phyloP scores from a whole-genome alignment of 1,284 basidiomycete species.

The Lignosus rhinocerotis region DNA sequence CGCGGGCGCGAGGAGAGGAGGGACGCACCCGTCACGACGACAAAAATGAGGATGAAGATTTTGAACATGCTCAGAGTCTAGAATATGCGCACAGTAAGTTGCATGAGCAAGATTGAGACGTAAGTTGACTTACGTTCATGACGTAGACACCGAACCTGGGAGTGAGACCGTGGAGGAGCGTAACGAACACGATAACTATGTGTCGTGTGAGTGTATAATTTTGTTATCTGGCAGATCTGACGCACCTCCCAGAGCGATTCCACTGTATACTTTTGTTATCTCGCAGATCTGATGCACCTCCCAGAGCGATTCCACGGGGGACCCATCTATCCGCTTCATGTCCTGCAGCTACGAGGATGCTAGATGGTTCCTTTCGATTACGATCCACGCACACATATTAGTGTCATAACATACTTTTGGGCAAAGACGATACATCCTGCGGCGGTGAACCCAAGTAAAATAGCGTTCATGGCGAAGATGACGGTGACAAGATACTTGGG shows the following conservation, averaged over 20 bases:
- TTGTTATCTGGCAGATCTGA: constrained; percentile 2
- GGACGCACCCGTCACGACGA: constrained; percentile 47
- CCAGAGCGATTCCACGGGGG: constrained; percentile 57
- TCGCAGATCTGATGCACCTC: constrained; percentile 35
- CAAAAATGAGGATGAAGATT: constrained; percentile 54
- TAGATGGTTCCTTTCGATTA: constrained; percentile 20
- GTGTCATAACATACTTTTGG: constrained; percentile 15
- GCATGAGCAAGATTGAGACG: neutral
- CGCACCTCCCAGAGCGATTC: constrained; percentile 55
- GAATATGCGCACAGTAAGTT: neutral
- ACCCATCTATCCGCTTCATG: constrained; percentile 45
- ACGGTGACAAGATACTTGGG: constrained; percentile 66
- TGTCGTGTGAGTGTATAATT: neutral
- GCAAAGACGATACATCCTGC: constrained; percentile 54
- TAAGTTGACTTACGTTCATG: constrained; percentile 30
- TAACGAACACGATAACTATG: constrained; percentile 28
- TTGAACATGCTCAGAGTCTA: constrained; percentile 59
- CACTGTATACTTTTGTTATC: constrained; percentile 41
- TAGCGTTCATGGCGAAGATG: constrained; percentile 57
- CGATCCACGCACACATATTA: neutral
- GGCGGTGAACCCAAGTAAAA: constrained; percentile 61
- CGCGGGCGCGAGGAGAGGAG: too few relatives aligned
- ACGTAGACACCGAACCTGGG: constrained; percentile 29
- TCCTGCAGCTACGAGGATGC: constrained; percentile 51
- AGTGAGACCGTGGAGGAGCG: constrained; percentile 26